Base-by-base conservation (phyloP, 192 early-diverging fungal species). In the Rhizophagus clarus region DNA sequence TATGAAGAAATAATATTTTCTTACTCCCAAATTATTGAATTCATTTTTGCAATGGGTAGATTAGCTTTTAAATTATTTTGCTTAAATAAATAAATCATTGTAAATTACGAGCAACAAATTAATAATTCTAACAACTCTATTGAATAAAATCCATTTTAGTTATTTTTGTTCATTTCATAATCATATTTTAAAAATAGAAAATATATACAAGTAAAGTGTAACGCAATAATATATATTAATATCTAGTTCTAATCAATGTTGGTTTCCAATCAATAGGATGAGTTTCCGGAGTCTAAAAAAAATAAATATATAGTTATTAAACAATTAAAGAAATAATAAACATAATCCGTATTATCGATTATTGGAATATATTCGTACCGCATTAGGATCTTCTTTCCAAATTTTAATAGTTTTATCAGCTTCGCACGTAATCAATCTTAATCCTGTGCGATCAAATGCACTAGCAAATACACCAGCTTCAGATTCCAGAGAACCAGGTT, bases 321-420 rank as follows among this genome's bases (percentile, higher is more conserved):
- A 78, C 11, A 45, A 40, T 40, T 40, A 7, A 40, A 40, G 37
- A 40, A 40, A 40, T 40, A 40, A 5, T 40, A 0, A 7, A 40
- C 8, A 40, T 40, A 40, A 40, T 40, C 8, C 37, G 37, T 40
- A 40, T 28, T 37, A 3, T 28, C 20, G 60, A 80, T 71, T 26
- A 3, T 12, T 15, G n/a, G 49, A 79, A 24, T 51, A 47, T 42
- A 80, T 14, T 70, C 83, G 62, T 84, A 90, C 87, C 20, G 96
- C 95, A 63, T 90, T 88, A 60, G 93, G 91, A 77, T 97, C 95
- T 80, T 97, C 95, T 73, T 92, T 94, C 91, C 94, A 98, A 69
- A 99, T 96, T 88, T 99, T 99, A 85, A 99, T 96, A 1, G 96
- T 96, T 87, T 99, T 99, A 84, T 99, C 98, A 0, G 97, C 97